These are phyloP conservation scores for Paracorniculantispora psalliotae DNA, from an alignment of 2,329 filamentous ascomycete genomes.

Conservation along the genomic window DNA sequence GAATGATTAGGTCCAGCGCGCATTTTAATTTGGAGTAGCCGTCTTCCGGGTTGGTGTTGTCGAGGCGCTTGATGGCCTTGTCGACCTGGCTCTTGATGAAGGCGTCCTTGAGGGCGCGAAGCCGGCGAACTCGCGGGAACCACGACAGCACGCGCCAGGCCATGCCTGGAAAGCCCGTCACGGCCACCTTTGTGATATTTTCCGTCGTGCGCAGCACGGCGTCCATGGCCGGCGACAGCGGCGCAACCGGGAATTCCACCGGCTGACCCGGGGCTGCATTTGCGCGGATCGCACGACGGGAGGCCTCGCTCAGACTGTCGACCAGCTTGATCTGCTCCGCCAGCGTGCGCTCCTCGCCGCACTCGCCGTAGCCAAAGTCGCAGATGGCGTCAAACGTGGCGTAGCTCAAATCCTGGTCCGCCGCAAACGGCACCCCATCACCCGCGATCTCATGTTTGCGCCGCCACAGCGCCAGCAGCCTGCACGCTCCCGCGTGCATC, in stretches of 20 bases:
- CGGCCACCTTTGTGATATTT: conserved; percentile 2
- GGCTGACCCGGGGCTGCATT: background rate
- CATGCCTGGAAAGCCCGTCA: conserved; percentile 3
- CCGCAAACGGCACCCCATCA: conserved; percentile 21
- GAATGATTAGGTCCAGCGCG: conserved; percentile 5
- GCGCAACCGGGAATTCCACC: background rate
- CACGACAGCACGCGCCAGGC: conserved; percentile 1
- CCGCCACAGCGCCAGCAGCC: conserved; percentile 31
- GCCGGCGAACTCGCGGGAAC: conserved; percentile 2
- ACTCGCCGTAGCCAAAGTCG: conserved; percentile 24
- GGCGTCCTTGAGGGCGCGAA: background rate
- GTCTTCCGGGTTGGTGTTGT: background rate
- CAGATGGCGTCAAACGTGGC: conserved; percentile 29
- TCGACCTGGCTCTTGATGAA: conserved; percentile 6
- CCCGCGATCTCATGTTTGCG: conserved; percentile 25
- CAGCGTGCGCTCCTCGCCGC: background rate
- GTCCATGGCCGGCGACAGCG: background rate
- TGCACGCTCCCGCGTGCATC: conserved; percentile 26
- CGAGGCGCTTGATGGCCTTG: background rate
- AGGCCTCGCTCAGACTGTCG: background rate
- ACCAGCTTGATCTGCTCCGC: background rate
- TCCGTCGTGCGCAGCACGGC: conserved; percentile 1
- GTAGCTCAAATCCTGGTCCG: conserved; percentile 26
- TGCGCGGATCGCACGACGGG: background rate
- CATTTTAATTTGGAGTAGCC: conserved; percentile 1